Conservation (phyloP, 352 stramenopile genomes). For the Phytopythium delawarense region DNA sequence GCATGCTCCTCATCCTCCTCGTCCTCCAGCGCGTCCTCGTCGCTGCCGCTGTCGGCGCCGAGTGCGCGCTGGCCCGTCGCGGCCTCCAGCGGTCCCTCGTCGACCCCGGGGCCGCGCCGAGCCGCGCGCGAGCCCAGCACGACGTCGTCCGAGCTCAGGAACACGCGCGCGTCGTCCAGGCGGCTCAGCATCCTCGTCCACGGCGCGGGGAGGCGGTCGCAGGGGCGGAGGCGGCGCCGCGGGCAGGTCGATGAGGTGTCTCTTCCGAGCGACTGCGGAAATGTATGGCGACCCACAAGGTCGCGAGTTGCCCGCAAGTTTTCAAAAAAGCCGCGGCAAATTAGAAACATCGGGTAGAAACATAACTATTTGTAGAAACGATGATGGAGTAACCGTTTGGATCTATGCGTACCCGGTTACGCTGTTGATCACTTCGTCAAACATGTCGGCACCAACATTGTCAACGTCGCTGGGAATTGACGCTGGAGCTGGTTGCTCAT, state of each 20-base stretch:
- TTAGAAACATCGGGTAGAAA: background rate
- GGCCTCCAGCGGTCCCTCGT: background rate
- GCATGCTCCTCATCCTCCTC: conserved; percentile 22
- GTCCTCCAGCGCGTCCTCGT: conserved; percentile 12
- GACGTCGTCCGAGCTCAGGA: conserved; percentile 59
- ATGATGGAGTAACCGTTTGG: too few relatives aligned
- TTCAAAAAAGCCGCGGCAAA: background rate
- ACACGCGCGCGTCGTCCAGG: conserved; percentile 56
- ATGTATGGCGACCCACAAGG: background rate
- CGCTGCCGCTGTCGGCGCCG: conserved; percentile 2
- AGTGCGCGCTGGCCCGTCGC: background rate
- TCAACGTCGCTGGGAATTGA: too few relatives aligned
- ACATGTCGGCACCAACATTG: too few relatives aligned
- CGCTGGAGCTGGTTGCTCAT: too few relatives aligned
- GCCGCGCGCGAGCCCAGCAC: conserved; percentile 19
- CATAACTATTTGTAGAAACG: too few relatives aligned
- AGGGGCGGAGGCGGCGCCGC: background rate
- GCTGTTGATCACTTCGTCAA: too few relatives aligned
- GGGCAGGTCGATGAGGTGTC: background rate
- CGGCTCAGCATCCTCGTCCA: conserved; percentile 42
- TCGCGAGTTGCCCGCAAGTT: background rate
- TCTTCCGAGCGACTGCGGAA: background rate
- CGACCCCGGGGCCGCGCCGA: background rate
- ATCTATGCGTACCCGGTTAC: too few relatives aligned
- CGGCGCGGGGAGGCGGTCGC: background rate